These are phyloP conservation scores for Penicillium paradoxum DNA, from an alignment of 495 filamentous ascomycete species.

Conservation along the genomic window DNA sequence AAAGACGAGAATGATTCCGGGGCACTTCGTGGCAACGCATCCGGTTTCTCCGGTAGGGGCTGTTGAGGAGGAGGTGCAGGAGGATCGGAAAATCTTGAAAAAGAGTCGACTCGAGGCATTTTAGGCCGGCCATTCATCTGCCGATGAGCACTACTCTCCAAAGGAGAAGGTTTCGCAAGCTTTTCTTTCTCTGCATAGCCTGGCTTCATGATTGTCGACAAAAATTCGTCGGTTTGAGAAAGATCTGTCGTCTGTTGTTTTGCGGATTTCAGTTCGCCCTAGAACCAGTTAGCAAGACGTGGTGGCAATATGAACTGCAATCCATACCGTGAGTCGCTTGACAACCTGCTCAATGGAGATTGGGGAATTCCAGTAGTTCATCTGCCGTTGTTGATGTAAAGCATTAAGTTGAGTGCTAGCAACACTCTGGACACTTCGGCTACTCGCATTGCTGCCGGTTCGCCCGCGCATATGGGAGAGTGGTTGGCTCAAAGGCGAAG, in stretches of 20 bases:
- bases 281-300: conserved; percentile 11
- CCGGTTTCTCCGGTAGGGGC: conserved; percentile 84
- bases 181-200: conserved; percentile 62
- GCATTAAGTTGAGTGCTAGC: conserved; percentile 55
- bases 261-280: conserved; percentile 86
- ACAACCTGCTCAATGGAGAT: conserved; percentile 93
- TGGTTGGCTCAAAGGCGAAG: conserved; percentile 51
- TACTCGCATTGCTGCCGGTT: conserved; percentile 64
- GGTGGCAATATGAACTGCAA: neutral
- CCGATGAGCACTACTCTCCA: conserved; percentile 33
- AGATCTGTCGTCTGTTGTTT: conserved; percentile 84
- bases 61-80: conserved; percentile 89
- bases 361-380: conserved; percentile 79
- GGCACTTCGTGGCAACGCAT: conserved; percentile 49
- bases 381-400: conserved; percentile 59
- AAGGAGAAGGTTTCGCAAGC: conserved; percentile 30
- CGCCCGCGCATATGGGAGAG: conserved; percentile 62
- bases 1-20: conserved; percentile 49
- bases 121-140: conserved; percentile 43
- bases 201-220: conserved; percentile 67
- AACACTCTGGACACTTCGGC: conserved; percentile 48
- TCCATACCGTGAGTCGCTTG: conserved; percentile 83
- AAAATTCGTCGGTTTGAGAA: conserved; percentile 71
- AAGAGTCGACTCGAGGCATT: conserved; percentile 55
- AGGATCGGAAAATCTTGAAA: conserved; percentile 74